Conservation (phyloP, 2,329 filamentous ascomycete species). For the Mariannaea sp. region DNA sequence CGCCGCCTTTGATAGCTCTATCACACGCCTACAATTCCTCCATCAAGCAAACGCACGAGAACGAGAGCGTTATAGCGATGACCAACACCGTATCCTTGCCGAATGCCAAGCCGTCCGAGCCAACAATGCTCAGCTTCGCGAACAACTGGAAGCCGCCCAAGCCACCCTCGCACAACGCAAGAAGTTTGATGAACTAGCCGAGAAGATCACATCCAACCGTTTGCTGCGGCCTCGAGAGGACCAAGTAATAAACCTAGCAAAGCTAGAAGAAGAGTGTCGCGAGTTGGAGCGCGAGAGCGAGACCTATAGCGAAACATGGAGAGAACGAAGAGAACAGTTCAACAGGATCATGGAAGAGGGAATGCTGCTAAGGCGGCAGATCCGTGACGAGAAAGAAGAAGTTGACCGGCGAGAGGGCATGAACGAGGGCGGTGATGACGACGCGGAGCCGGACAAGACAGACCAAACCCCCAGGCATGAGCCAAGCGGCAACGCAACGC, state of each 20-base stretch:
- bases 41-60: conserved; percentile 82
- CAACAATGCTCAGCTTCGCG: conserved; percentile 72
- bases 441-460: conserved; percentile 52
- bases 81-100: conserved; percentile 77
- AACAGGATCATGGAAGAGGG: conserved; percentile 88
- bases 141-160: conserved; percentile 77
- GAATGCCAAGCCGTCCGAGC: conserved; percentile 79
- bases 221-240: conserved; percentile 84
- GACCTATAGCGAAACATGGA: conserved; percentile 82
- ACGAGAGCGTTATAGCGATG: conserved; percentile 78
- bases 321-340: conserved; percentile 84
- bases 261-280: conserved; percentile 85
- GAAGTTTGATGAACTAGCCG: conserved; percentile 84
- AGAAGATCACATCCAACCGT: conserved; percentile 82
- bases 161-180: conserved; percentile 78
- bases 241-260: conserved; percentile 75
- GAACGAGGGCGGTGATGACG: conserved; percentile 69
- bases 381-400: conserved; percentile 94
- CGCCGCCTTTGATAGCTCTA: conserved; percentile 82
- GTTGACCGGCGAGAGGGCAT: conserved; percentile 86
- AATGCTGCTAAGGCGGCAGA: conserved; percentile 81
- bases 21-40: conserved; percentile 87
- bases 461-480: conserved; percentile 58
- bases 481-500: conserved; percentile 57
- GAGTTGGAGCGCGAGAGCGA: conserved; percentile 84